A percentile compares a stretch with the other conserved stretches of the same genome.
These are phyloP conservation scores for Talaromyces stipitatus DNA, from an alignment of 495 filamentous ascomycete genomes.

Conservation along the genomic window DNA sequence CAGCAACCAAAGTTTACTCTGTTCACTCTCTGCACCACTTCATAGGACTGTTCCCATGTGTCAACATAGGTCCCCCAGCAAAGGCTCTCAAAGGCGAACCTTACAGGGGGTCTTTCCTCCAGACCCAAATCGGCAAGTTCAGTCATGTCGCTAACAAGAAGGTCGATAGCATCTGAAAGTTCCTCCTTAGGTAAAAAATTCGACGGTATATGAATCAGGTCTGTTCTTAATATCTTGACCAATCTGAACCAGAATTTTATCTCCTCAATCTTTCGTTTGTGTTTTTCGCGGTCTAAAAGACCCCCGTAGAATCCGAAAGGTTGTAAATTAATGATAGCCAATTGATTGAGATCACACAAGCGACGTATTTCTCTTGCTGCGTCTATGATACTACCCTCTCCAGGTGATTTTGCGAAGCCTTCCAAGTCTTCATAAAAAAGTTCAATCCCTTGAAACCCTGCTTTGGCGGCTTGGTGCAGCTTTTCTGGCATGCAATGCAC, in stretches of 20 bases:
- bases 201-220: slow-evolving; percentile 64
- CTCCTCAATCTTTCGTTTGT: slow-evolving; percentile 47
- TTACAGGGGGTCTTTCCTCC: slow-evolving; percentile 49
- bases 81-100: slow-evolving; percentile 71
- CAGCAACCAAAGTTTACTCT: slow-evolving; percentile 71
- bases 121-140: slow-evolving; percentile 57
- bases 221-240: slow-evolving; percentile 55
- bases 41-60: slow-evolving; percentile 68
- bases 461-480: slow-evolving; percentile 53
- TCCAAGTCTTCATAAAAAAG: slow-evolving; percentile 75
- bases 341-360: slow-evolving; percentile 12
- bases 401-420: slow-evolving; percentile 22
- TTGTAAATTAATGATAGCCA: slow-evolving; percentile 61
- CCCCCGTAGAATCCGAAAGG: slow-evolving; percentile 78
- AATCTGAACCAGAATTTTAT: slow-evolving; percentile 63
- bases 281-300: slow-evolving; percentile 54
- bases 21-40: slow-evolving; percentile 55
- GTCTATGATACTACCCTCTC: slow-evolving; percentile 34
- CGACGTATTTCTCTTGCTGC: slow-evolving; percentile 37
- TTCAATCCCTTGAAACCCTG: slow-evolving; percentile 67
- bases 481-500: slow-evolving; percentile 58
- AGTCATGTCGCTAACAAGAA: slow-evolving; percentile 58
- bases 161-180: slow-evolving; percentile 45
- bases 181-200: slow-evolving; percentile 57
- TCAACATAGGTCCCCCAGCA: slow-evolving; percentile 68